A percentile compares a stretch with the other conserved stretches of the same genome.
phyloP scores from a whole-genome alignment of 2,329 filamentous ascomycete genomes.

The Pseudogymnoascus sp. region DNA sequence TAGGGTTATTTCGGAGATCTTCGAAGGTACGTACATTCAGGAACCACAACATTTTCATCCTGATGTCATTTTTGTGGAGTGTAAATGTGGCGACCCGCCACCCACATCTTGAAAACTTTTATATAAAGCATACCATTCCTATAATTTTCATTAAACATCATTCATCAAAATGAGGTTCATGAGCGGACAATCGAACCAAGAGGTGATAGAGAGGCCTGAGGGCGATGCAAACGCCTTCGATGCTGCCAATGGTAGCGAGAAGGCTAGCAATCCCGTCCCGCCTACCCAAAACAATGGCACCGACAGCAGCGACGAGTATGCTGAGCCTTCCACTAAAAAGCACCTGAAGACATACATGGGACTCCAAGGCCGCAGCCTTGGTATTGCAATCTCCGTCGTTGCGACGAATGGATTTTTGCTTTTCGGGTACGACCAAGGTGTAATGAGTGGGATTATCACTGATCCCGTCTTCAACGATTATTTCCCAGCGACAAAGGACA shows the following conservation, averaged over 20 bases:
- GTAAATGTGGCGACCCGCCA: background rate
- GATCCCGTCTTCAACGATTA: conserved; percentile 84
- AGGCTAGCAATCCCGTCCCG: background rate
- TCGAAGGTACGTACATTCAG: background rate
- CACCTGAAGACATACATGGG: background rate
- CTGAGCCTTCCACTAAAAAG: background rate
- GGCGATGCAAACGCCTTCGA: background rate
- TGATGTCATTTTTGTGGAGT: conserved; percentile 5
- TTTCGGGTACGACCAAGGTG: conserved; percentile 87
- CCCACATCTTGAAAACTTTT: background rate
- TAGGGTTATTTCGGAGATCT: background rate
- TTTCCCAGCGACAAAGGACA: conserved; percentile 69
- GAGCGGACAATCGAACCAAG: background rate
- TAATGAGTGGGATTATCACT: conserved; percentile 73
- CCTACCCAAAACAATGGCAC: background rate
- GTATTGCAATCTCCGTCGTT: conserved; percentile 47
- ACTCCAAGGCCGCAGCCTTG: background rate
- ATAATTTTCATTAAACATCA: background rate
- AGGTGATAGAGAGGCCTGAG: background rate
- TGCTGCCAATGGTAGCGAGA: background rate
- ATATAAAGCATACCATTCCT: background rate
- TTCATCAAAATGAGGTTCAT: background rate
- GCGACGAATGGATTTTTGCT: conserved; percentile 80
- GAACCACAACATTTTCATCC: background rate
- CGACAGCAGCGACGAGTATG: background rate